Evolutionary conservation across 768 basidiomycete genomes (phyloP), one percentile per base, ranked within the genome.

Genomic region (Lyophyllum shimeji): DNA sequence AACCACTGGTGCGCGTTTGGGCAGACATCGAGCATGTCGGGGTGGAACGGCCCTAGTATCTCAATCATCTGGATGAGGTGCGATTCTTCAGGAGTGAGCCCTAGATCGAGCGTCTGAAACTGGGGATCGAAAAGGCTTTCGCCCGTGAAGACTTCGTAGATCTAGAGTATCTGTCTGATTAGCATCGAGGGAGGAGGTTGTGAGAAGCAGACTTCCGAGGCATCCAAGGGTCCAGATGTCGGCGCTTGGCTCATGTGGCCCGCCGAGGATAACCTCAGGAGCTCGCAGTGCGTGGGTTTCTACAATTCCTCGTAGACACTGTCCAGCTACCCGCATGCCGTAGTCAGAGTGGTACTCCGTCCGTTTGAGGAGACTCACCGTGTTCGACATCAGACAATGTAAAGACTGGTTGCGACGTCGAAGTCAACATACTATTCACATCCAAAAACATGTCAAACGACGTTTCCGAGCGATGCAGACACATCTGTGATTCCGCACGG

Each of bases 31-130:
- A 67, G 29, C 21, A 69, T 11, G 13, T 66, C 59, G 2, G 20
- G 17, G 1, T 65, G 66, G 21, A 69, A 60, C 17, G 58, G 54
- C 7, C 66, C 67, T 7, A 64, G 53, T 1, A 69, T 25, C 51
- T 69, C 66, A 20, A 66, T 66, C 25, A 69, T 69, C 49, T 69
- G 66, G 27, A 69, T 69, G 12, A 69, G 48, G 33, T 69, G 66
- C 18, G 67, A 67, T 55, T 69, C 67, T 53, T 69, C 65, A 3
- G 57, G 42, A 7, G 65, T 57, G 11, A 69, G 56, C 7, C 61
- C 63, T 13, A 66, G 58, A 25, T 69, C 66, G 2, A 53, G 51
- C 0, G 66, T 67, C 46, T 67, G 67, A 50, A 69, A 69, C 20
- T 37, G 52, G 6, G 62, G 63, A 56, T 66, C 62, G 45, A 66